Conservation (phyloP, 148 eudicot species). For the Cornus controversa region DNA sequence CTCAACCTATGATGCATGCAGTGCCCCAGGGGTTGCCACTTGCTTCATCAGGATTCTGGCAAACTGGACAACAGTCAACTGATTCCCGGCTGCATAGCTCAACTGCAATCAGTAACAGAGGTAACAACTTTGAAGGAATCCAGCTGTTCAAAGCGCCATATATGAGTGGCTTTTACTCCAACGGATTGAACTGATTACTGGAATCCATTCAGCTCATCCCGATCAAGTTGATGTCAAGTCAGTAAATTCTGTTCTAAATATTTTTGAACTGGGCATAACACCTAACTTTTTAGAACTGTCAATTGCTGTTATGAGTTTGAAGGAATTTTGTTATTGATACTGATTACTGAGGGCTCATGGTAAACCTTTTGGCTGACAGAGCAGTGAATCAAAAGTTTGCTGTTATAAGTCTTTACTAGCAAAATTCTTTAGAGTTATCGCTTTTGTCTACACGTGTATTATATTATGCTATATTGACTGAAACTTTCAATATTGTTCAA, state of each 20-base stretch:
- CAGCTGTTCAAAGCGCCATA: constrained; percentile 57
- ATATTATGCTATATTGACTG: too few relatives aligned
- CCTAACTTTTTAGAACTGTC: too few relatives aligned
- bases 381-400: neutral
- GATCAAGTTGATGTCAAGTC: neutral
- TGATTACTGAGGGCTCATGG: neutral
- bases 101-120: constrained; percentile 17
- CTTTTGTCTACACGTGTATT: too few relatives aligned
- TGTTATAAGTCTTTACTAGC: neutral
- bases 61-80: constrained; percentile 28
- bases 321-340: too few relatives aligned
- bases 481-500: too few relatives aligned
- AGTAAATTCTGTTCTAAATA: neutral
- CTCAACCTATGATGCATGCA: constrained; percentile 32
- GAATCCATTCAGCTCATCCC: neutral
- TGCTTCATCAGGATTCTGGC: constrained; percentile 52
- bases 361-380: neutral
- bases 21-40: constrained; percentile 31
- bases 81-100: constrained; percentile 15
- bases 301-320: too few relatives aligned
- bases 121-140: constrained; percentile 36
- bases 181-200: constrained; percentile 26
- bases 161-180: constrained; percentile 45
- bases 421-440: too few relatives aligned
- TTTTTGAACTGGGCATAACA: too few relatives aligned